phyloP scores from a whole-genome alignment of 2,329 filamentous ascomycete genomes.

The Fusarium torreyae region DNA sequence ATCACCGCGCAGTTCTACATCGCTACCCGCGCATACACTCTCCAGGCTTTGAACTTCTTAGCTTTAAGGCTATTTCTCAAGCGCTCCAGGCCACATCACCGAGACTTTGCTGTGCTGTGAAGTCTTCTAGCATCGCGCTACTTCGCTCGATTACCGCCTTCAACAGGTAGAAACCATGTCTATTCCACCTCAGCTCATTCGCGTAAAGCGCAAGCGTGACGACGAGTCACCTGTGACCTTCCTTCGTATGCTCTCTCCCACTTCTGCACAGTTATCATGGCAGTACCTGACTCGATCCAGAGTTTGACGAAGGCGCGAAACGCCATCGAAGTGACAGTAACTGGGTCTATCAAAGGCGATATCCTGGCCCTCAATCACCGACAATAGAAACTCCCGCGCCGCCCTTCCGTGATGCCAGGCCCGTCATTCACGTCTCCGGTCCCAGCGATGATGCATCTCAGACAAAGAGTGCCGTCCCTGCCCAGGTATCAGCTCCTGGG shows the following conservation, averaged over 20 bases:
- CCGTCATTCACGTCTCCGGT: conserved; percentile 65
- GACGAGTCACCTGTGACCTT: conserved; percentile 69
- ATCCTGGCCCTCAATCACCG: conserved; percentile 51
- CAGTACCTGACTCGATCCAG: conserved; percentile 53
- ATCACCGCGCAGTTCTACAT: background rate
- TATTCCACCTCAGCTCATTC: conserved; percentile 71
- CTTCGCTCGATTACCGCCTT: background rate
- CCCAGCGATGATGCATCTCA: conserved; percentile 53
- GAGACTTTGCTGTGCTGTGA: background rate
- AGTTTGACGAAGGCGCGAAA: conserved; percentile 68
- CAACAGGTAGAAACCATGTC: conserved; percentile 61
- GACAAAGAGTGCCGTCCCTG: conserved; percentile 23
- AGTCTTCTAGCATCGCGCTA: background rate
- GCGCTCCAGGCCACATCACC: background rate
- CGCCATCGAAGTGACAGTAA: conserved; percentile 65
- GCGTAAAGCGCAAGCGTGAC: conserved; percentile 73
- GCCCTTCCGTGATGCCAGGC: conserved; percentile 50
- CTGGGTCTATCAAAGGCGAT: conserved; percentile 71
- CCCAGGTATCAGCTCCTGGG: conserved; percentile 4
- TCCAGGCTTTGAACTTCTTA: background rate
- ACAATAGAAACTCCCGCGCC: conserved; percentile 44
- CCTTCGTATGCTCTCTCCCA: conserved; percentile 61
- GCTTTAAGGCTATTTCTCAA: background rate
- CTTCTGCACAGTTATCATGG: conserved; percentile 8
- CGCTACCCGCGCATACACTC: background rate